Evolutionary conservation across 73 alveolate genomes (phyloP), one percentile per base, ranked within the genome.

Genomic region (Effrenium voratum): DNA sequence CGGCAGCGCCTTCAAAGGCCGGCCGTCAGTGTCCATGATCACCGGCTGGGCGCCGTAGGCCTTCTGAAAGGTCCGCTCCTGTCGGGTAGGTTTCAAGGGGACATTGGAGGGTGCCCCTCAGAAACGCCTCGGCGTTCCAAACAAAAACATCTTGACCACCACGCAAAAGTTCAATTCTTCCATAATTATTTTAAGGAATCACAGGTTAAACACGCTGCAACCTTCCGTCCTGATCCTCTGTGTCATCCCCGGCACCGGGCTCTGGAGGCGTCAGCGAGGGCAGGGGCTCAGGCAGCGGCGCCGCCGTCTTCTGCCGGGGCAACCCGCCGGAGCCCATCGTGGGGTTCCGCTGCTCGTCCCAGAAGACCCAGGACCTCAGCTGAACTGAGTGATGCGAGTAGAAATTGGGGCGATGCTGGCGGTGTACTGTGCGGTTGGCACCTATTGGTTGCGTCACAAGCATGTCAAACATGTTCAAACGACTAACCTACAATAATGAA

Each of bases 321-420:
- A 3, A 36, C n/a, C 63, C 44, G 57, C 80, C 80, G 34, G 43
- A 32, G 50, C 92, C 92, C 34, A 34, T 12, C 12, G 92, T 82
- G 52, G 92, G 92, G 26, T 32, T 82, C 50, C 49, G 46, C 81
- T 52, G 77, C 84, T 87, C 95, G 50, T 87, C 95, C 95, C 95
- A 87, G 34, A 87, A 87, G 47, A 68, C 95, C 95, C 95, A 87
- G 16, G 95, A 87, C 95, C 95, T 87, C 22, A n/a, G n/a, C n/a
- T n/a, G n/a, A n/a, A n/a, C n/a, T n/a, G n/a, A n/a, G n/a, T n/a
- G n/a, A n/a, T n/a, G n/a, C n/a, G n/a, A n/a, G n/a, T n/a, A n/a
- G n/a, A n/a, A n/a, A n/a, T n/a, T n/a, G n/a, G n/a, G n/a, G n/a
- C n/a, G n/a, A n/a, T n/a, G n/a, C n/a, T n/a, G n/a, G n/a, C n/a